Conservation (phyloP, 202 grass and related monocot genomes). For the Schoenoplectus triqueter region DNA sequence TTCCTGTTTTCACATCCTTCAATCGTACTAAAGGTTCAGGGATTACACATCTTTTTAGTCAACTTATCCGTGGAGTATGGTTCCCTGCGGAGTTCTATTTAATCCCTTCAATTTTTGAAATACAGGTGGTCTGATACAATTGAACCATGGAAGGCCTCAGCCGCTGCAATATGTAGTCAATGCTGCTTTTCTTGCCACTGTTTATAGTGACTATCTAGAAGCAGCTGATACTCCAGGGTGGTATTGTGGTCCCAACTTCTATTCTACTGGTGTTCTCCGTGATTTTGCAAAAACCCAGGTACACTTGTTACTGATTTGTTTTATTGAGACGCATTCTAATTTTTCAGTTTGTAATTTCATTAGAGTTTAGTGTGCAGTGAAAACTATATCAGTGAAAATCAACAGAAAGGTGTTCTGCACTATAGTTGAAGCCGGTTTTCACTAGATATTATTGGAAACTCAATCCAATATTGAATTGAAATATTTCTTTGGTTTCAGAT, state of each 20-base stretch:
- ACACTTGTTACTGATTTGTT: slow-evolving; percentile 23
- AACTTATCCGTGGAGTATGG: background rate
- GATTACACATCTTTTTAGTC: slow-evolving; percentile 17
- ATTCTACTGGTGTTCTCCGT: slow-evolving; percentile 69
- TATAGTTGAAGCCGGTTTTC: background rate
- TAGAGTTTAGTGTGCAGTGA: background rate
- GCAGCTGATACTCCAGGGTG: slow-evolving; percentile 93
- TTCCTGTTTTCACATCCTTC: slow-evolving; percentile 84
- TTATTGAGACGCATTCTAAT: background rate
- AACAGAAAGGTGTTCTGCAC: background rate
- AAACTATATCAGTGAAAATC: background rate
- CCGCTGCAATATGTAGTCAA: slow-evolving; percentile 90
- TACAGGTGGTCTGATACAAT: slow-evolving; percentile 89
- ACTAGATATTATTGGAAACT: background rate
- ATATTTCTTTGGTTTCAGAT: slow-evolving; percentile 51
- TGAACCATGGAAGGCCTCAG: slow-evolving; percentile 87
- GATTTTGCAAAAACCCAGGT: slow-evolving; percentile 89
- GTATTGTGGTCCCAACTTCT: slow-evolving; percentile 97
- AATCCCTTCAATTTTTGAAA: slow-evolving; percentile 37
- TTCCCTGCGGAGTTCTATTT: slow-evolving; percentile 1
- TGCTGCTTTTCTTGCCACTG: slow-evolving; percentile 88
- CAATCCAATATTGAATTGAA: slow-evolving; percentile 13
- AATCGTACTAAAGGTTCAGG: slow-evolving; percentile 80
- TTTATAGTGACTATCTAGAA: slow-evolving; percentile 96
- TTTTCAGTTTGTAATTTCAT: background rate